Conservation (phyloP, 2,329 filamentous ascomycete species). For the Fusarium pseudocircinatum region DNA sequence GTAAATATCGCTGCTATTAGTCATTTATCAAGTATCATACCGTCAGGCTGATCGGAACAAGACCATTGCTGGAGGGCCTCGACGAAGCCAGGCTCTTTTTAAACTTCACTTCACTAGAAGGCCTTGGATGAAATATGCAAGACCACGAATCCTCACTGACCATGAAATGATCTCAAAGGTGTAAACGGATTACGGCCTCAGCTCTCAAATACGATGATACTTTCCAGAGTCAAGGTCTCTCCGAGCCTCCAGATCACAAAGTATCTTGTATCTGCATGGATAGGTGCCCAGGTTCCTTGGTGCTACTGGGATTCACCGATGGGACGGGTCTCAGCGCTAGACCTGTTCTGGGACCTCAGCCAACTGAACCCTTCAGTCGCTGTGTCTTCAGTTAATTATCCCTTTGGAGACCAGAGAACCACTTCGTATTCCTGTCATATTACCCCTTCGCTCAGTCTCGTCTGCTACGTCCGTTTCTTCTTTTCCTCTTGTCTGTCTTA, state of each 20-base stretch:
- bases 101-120: not conserved
- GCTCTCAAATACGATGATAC: not conserved
- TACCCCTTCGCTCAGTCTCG: constrained; percentile 32
- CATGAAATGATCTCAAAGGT: not conserved
- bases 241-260: not conserved
- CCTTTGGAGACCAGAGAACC: constrained; percentile 38
- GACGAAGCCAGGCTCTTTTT: not conserved
- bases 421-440: constrained; percentile 40
- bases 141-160: not conserved
- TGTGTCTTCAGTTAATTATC: constrained; percentile 37
- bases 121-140: not conserved
- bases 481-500: constrained; percentile 8
- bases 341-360: constrained; percentile 17
- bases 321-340: constrained; percentile 27
- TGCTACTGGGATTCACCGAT: constrained; percentile 14
- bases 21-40: not conserved
- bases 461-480: constrained; percentile 21
- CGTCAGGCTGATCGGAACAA: not conserved
- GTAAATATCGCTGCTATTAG: not conserved
- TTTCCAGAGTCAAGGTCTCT: not conserved
- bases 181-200: not conserved
- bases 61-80: not conserved
- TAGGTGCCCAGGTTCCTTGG: not conserved
- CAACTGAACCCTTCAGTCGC: constrained; percentile 43
- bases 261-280: not conserved